Evolutionary conservation across 768 basidiomycete genomes (phyloP), one percentile per base, ranked within the genome.

Genomic region (Tricholoma furcatifolium): DNA sequence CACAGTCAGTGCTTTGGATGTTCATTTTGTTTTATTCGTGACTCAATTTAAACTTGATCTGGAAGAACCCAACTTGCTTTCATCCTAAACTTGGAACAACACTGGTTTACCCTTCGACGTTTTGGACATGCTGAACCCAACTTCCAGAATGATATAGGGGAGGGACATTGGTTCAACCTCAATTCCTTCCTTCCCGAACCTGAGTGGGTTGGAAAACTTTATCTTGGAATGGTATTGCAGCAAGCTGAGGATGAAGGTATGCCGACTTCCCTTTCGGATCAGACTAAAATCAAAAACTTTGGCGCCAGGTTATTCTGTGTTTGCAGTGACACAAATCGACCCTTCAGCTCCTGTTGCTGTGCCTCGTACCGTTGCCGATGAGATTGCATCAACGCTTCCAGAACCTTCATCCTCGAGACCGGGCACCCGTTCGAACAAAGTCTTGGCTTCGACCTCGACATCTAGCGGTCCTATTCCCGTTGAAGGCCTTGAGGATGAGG

Each of bases 21-120:
- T 24, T 4, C 14, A 23, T 9, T 20, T 40, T 17, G n/a, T 21
- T n/a, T 11, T 6, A 21, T 36, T 14, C 24, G 14, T 42, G 11
- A 12, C 17, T 15, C 41, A 45, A 3, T 47, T 8, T 11, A 11
- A 43, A 35, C 11, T 27, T 36, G 17, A 38, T 6, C 18, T 21
- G 21, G 18, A 53, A 95, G 93, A 62, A 75, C 79, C 6, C 91
- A 96, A 66, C 79, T 88, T 30, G 94, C 84, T 2, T 97, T 94
- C 65, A 86, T 97, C 51, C 79, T 97, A 31, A 92, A 97, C 64
- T 79, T 87, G 41, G 75, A 87, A 43, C 85, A 90, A 48, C 94
- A 96, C 62, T 97, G 94, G 94, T 91, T 90, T 64, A 87, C 92
- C 8, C 74, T 93, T 30, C 84, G 91, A 41, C 82, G 88, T 17